A percentile compares a stretch with the other conserved stretches of the same genome.
Evolutionary conservation across 345 rosid species (phyloP).

Genomic region (Citrus cavaleriei): DNA sequence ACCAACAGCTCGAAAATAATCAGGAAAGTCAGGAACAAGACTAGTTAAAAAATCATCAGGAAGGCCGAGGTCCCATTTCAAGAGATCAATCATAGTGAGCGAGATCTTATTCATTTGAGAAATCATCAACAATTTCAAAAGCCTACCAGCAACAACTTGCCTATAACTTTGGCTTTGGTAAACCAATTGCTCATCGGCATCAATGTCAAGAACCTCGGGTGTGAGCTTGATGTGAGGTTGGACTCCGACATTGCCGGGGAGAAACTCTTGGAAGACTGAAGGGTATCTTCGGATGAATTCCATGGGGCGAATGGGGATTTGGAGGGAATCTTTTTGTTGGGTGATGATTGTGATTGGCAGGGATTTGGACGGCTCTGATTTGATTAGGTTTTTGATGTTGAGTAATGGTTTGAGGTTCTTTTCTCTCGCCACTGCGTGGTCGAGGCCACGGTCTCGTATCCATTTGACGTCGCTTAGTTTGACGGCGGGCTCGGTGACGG

Average conservation of each 20-base stretch:
- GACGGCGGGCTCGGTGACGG: constrained; percentile 18
- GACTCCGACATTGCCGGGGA: constrained; percentile 69
- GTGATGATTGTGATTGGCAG: constrained; percentile 67
- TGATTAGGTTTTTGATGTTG: constrained; percentile 67
- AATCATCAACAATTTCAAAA: constrained; percentile 72
- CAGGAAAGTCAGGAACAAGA: constrained; percentile 77
- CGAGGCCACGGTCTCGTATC: constrained; percentile 90
- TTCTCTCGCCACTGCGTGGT: constrained; percentile 87
- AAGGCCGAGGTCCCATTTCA: constrained; percentile 87
- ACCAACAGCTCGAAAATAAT: constrained; percentile 58
- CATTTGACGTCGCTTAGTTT: constrained; percentile 36
- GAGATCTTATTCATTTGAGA: constrained; percentile 59
- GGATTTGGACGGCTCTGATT: constrained; percentile 84
- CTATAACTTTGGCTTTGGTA: constrained; percentile 66
- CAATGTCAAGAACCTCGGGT: constrained; percentile 65
- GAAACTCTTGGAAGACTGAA: constrained; percentile 62
- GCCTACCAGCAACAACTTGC: constrained; percentile 62
- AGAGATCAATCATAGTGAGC: constrained; percentile 41
- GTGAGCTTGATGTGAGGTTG: constrained; percentile 87
- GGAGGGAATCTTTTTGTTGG: constrained; percentile 45
- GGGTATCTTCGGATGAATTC: constrained; percentile 82
- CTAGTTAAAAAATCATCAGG: constrained; percentile 50
- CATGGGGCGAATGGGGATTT: constrained; percentile 75
- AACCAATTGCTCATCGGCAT: constrained; percentile 79
- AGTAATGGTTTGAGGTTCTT: constrained; percentile 68